These are phyloP conservation scores for Blastocystis sp. DNA, from an alignment of 352 stramenopile genomes.

Conservation along the genomic window DNA sequence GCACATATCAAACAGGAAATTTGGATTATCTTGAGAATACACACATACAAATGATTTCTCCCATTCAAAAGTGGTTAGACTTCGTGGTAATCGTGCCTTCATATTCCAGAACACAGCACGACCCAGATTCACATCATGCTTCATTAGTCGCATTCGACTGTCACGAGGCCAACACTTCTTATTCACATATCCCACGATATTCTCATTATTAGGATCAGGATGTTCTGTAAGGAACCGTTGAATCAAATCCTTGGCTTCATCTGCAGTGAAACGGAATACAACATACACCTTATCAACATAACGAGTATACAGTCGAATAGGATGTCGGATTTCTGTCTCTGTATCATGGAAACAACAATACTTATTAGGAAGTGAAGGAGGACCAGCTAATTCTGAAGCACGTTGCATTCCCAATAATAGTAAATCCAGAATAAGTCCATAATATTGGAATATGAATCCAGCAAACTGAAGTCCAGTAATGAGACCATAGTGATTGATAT, in stretches of 20 bases:
- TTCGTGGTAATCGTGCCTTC: constrained; percentile 94
- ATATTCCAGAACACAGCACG: constrained; percentile 99
- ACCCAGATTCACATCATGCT: constrained; percentile 98
- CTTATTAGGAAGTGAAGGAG: constrained; percentile 91
- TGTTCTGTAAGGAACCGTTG: constrained; percentile 93
- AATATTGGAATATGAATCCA: constrained; percentile 95
- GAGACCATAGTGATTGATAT: constrained; percentile 98
- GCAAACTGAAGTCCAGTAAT: constrained; percentile 95
- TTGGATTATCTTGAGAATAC: constrained; percentile 98
- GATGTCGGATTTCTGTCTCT: constrained; percentile 88
- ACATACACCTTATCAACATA: constrained; percentile 99
- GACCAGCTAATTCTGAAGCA: constrained; percentile 92
- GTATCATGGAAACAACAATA: constrained; percentile 96
- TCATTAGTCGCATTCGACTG: constrained; percentile 96
- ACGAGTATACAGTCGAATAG: constrained; percentile 96
- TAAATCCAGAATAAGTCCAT: constrained; percentile 94
- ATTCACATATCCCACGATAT: constrained; percentile 99
- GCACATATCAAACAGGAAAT: constrained; percentile 98
- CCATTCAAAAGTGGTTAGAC: constrained; percentile 96
- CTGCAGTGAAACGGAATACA: constrained; percentile 92
- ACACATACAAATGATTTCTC: constrained; percentile 98
- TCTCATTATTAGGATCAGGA: constrained; percentile 99
- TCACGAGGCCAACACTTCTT: constrained; percentile 99
- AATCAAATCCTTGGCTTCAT: constrained; percentile 95
- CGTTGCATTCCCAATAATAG: constrained; percentile 90